Evolutionary conservation across 1,284 basidiomycete species (phyloP), one percentile per base, ranked within the genome.

Genomic region (Rhodotorula sp.): DNA sequence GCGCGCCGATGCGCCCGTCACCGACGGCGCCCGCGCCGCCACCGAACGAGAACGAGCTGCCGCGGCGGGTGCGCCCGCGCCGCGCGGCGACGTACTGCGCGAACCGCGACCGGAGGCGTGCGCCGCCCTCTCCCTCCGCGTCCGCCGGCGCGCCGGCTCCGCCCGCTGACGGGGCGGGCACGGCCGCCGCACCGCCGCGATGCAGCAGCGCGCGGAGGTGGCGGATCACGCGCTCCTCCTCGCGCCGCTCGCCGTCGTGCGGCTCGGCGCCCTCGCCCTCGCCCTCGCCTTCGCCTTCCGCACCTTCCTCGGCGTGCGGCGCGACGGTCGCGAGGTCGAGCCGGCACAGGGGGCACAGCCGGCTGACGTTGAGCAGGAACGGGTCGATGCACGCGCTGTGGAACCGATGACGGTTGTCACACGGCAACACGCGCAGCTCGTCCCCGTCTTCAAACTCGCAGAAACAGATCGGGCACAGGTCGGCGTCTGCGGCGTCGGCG

Each of bases 391-490:
- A 80, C 29, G 83, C 82, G 78, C 90, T 88, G 79, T 97, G 94
- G 84, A 95, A 97, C 66, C 87, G 85, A 80, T 97, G 94, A 75
- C 90, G 88, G 57, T 90, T 91, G 79, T 92, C 91, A 81, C 94
- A 97, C 1, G 94, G 94, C 67, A 97, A 83, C 48, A 95, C 86
- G 44, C 94, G 88, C 27, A 96, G 82, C 80, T 95, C 91, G 79
- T 97, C 94, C 10, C 92, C 94, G 73, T 91, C 90, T 81, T 94
- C 91, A 79, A 97, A 97, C 78, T 95, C 93, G 53, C 92, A 85
- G 71, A 96, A 90, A 80, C 94, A 97, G 74, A 97, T 97, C 12
- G 94, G 93, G 82, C 94, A 97, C 36, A 90, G 92, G 80, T 92
- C 48, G 27, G 51, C 41, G 3, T 58, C 61, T 53, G 87, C 86